Evolutionary conservation across 1,284 basidiomycete genomes (phyloP).

Genomic region (Trametes versicolor): DNA sequence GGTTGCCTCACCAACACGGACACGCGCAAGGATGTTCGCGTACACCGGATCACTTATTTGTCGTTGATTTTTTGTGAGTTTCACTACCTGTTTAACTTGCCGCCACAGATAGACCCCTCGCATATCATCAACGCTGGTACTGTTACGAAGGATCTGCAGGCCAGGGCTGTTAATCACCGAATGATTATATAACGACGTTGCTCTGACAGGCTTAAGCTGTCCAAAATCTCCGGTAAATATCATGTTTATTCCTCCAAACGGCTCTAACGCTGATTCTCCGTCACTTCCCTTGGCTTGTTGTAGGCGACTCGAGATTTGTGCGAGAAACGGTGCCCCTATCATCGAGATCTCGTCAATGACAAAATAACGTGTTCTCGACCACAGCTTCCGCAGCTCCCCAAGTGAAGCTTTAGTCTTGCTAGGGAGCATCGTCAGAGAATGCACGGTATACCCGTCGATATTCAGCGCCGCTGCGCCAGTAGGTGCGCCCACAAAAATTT

Average conservation of each 20-base stretch:
- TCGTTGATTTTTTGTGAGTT: constrained; percentile 8
- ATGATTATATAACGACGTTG: constrained; percentile 7
- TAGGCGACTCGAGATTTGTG: neutral
- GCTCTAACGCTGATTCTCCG: neutral
- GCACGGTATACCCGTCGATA: constrained; percentile 27
- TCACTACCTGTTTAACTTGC: neutral
- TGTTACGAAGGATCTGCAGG: neutral
- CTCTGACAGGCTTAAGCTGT: constrained; percentile 21
- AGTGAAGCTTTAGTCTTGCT: neutral
- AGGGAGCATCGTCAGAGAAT: constrained; percentile 22
- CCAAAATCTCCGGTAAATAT: constrained; percentile 33
- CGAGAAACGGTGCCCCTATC: constrained; percentile 4
- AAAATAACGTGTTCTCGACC: constrained; percentile 7
- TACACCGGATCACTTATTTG: neutral
- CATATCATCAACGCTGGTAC: neutral
- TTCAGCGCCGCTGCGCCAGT: constrained; percentile 23
- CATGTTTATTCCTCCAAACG: constrained; percentile 29
- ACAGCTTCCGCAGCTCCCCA: neutral
- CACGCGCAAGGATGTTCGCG: neutral
- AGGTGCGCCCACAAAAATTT: constrained; percentile 20
- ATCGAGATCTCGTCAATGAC: constrained; percentile 21
- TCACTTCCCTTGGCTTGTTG: constrained; percentile 13
- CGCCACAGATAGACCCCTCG: constrained; percentile 5
- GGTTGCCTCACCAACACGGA: neutral
- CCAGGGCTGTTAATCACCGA: neutral